Evolutionary conservation across 192 early-diverging fungal genomes (phyloP).

Genomic region (Backusella circina): DNA sequence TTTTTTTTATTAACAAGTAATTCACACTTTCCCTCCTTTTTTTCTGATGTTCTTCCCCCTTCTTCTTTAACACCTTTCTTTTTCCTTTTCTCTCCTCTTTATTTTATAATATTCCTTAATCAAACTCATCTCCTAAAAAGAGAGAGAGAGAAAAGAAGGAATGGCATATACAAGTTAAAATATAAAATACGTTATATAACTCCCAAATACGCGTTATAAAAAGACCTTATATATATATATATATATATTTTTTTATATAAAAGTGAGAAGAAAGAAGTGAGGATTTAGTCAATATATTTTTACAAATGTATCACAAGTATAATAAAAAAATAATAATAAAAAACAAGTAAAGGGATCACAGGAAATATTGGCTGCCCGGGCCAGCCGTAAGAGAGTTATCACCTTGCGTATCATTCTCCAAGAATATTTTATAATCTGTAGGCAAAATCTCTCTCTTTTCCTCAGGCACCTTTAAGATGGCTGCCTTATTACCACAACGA

Average conservation of each 20-base stretch:
- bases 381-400: slow-evolving; percentile 19
- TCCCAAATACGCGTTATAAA: background rate
- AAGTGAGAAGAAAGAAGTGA: background rate
- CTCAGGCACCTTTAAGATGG: slow-evolving; percentile 69
- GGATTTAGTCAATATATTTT: background rate
- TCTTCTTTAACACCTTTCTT: background rate
- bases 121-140: background rate
- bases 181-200: background rate
- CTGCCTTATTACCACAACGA: slow-evolving; percentile 80
- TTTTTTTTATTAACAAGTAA: background rate
- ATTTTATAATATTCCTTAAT: background rate
- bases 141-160: background rate
- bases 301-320: background rate
- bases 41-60: slow-evolving; percentile 2
- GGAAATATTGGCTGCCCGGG: slow-evolving; percentile 33
- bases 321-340: background rate
- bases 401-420: slow-evolving; percentile 35
- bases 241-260: background rate
- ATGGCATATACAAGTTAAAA: background rate
- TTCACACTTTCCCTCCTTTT: background rate
- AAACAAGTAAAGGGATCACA: slow-evolving; percentile 19
- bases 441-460: slow-evolving; percentile 27
- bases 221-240: background rate
- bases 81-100: slow-evolving; percentile 11
- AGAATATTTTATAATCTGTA: slow-evolving; percentile 30